Conservation (phyloP, 345 rosid species). For the Rhodomyrtus tomentosa region DNA sequence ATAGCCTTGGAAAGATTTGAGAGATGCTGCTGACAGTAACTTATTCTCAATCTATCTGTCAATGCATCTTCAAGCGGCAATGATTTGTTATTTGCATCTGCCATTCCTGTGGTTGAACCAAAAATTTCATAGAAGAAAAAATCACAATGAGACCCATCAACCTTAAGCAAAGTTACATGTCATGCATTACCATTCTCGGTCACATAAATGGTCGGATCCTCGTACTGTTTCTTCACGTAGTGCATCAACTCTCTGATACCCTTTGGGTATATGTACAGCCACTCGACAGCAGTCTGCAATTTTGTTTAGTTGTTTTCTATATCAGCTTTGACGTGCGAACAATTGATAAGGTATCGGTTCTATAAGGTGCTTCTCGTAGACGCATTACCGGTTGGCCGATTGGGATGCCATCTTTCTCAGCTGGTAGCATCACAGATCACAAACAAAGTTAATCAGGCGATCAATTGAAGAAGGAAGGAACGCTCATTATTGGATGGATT, state of each 20-base stretch:
- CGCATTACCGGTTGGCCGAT: slow-evolving; percentile 21
- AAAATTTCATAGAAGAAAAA: neutral
- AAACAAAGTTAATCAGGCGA: neutral
- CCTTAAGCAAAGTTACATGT: neutral
- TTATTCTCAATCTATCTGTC: slow-evolving; percentile 16
- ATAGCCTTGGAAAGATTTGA: slow-evolving; percentile 15
- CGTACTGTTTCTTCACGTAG: slow-evolving; percentile 10
- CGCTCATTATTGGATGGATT: neutral
- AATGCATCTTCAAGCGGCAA: slow-evolving; percentile 8
- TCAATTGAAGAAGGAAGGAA: neutral
- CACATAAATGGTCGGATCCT: slow-evolving; percentile 15
- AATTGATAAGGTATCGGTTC: neutral
- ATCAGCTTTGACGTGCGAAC: neutral
- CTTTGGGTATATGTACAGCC: slow-evolving; percentile 21
- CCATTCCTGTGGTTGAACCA: slow-evolving; percentile 13
- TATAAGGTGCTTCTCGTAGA: no score
- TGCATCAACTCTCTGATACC: slow-evolving; percentile 15
- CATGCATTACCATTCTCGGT: slow-evolving; percentile 30
- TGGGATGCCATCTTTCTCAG: slow-evolving; percentile 14
- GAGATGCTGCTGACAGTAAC: slow-evolving; percentile 14
- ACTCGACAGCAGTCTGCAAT: slow-evolving; percentile 15
- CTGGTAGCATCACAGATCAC: slow-evolving; percentile 3
- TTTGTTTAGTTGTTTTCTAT: neutral
- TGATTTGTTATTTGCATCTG: slow-evolving; percentile 13
- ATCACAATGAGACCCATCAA: neutral